Conservation (phyloP, 208 protist genomes). For the Wallacemonas rigidus region DNA sequence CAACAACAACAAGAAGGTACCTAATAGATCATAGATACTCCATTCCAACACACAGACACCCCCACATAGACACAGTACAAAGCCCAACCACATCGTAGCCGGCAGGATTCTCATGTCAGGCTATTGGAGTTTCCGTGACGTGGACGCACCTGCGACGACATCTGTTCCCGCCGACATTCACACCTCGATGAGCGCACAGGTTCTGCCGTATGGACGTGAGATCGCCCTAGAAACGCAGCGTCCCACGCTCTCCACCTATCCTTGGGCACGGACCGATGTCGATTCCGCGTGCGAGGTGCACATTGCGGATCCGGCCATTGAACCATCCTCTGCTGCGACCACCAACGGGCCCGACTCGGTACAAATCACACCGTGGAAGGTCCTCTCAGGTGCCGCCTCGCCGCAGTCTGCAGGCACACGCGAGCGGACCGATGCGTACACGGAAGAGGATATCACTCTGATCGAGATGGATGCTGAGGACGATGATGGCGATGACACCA, state of each 20-base stretch:
- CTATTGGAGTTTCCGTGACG: constrained; percentile 69
- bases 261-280: not conserved
- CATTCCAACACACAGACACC: not conserved
- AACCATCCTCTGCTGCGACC: not conserved
- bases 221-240: constrained; percentile 3
- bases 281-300: not conserved
- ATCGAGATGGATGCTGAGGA: constrained; percentile 19
- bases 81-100: no score
- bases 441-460: constrained; percentile 15
- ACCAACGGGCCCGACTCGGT: not conserved
- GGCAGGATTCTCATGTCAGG: constrained; percentile 46
- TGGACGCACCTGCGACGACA: not conserved
- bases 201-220: constrained; percentile 12
- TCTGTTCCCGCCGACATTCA: not conserved
- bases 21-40: not conserved
- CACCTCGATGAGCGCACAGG: constrained; percentile 5
- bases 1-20: not conserved
- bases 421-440: not conserved
- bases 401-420: not conserved
- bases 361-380: constrained; percentile 10
- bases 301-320: not conserved
- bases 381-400: not conserved
- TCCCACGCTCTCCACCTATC: constrained; percentile 3
- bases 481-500: not conserved
- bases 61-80: not conserved